phyloP scores from a whole-genome alignment of 108 stramenopile species.

The Tribonema minus region DNA sequence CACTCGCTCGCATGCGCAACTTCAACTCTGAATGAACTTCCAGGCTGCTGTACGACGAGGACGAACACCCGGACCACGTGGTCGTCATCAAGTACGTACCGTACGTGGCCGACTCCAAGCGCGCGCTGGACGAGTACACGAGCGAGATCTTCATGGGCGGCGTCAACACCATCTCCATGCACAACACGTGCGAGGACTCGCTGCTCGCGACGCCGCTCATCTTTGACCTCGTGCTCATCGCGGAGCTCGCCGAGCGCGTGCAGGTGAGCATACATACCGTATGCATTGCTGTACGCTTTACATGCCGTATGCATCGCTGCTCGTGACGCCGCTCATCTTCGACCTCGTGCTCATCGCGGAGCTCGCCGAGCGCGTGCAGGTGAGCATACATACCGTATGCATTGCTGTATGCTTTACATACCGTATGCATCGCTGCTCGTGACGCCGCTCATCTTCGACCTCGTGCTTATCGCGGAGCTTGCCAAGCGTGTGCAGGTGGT shows the following conservation, averaged over 20 bases:
- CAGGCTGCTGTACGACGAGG: slow-evolving; percentile 82
- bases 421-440: slow-evolving; percentile 91
- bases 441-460: slow-evolving; percentile 91
- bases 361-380: slow-evolving; percentile 79
- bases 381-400: no score
- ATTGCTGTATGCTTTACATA: no score
- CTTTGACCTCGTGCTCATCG: slow-evolving; percentile 87
- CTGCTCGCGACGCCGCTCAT: slow-evolving; percentile 92
- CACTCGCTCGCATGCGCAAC: no score
- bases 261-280: slow-evolving; percentile 43
- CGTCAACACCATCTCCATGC: slow-evolving; percentile 93
- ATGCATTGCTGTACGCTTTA: no score
- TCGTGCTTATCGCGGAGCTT: slow-evolving; percentile 86
- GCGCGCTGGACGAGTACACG: slow-evolving; percentile 98
- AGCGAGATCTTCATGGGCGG: slow-evolving; percentile 98
- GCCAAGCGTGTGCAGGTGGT: no score
- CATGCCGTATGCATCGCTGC: no score
- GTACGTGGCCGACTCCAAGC: slow-evolving; percentile 93
- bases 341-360: slow-evolving; percentile 91
- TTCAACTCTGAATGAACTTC: no score
- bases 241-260: slow-evolving; percentile 87
- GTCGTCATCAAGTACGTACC: slow-evolving; percentile 90
- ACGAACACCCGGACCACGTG: slow-evolving; percentile 96
- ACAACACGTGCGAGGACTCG: slow-evolving; percentile 98
- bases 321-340: slow-evolving; percentile 91